phyloP scores from a whole-genome alignment of 2,329 filamentous ascomycete genomes.

The Lecanosticta acicola region DNA sequence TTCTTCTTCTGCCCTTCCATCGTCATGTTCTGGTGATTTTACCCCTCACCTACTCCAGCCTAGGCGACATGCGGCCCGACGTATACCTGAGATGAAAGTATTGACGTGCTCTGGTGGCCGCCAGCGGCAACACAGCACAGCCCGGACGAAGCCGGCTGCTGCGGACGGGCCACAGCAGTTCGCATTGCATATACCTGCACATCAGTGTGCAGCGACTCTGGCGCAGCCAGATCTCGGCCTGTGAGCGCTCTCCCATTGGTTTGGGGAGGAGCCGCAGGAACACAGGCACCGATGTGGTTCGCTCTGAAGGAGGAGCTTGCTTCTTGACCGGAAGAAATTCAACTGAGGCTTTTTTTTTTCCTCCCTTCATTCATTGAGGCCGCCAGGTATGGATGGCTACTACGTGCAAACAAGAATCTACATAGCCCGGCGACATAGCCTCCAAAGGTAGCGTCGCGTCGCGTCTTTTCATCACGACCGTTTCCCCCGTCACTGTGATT shows the following conservation, averaged over 20 bases:
- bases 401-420: slow-evolving; percentile 1
- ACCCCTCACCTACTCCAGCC: no score
- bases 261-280: slow-evolving; percentile 1
- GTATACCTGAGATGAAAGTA: no score
- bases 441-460: no score
- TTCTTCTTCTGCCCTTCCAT: no score
- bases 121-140: background rate
- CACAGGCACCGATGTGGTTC: slow-evolving; percentile 2
- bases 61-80: no score
- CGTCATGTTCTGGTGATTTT: no score
- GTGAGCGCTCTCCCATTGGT: background rate
- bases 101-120: background rate
- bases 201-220: no score
- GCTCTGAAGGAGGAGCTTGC: background rate
- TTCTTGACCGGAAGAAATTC: slow-evolving; percentile 1
- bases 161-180: background rate
- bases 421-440: slow-evolving; percentile 4
- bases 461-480: no score
- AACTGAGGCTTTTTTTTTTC: slow-evolving; percentile 2
- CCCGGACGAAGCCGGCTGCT: slow-evolving; percentile 2
- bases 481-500: no score
- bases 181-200: background rate
- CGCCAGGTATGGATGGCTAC: slow-evolving; percentile 4
- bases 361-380: no score
- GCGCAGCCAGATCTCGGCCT: no score